Base-by-base conservation (phyloP, 1,139 yeast genomes). In the Debaryomycetaceae sp. region DNA sequence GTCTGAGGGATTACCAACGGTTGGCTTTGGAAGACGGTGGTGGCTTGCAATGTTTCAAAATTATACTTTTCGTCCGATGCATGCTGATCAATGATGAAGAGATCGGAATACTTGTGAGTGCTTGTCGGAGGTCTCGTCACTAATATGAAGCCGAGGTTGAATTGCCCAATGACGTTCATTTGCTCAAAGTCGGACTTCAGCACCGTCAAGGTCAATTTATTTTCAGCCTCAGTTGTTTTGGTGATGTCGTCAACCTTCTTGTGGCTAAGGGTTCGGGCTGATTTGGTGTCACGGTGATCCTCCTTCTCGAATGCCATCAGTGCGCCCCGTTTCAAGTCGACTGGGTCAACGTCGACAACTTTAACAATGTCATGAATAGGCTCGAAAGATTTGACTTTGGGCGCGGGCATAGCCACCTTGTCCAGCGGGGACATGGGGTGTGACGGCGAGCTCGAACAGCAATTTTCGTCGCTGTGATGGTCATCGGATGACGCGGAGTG, bases 11-110 rank as follows among this genome's bases (percentile, higher is more conserved):
- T 58, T 6, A 91, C 84, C 31, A 91, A 61, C 1, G 78, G 77
- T 53, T 91, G 98, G 26, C 71, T 66, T 30, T 75, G 70, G 42
- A 85, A 75, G 1, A 59, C 56, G 0, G 83, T 76, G 8, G 65
- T 67, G 17, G 56, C 50, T 38, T 74, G 77, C 13, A 86, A 58
- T 32, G 63, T 65, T 51, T 93, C 98, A 61, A 85, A 91, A 53
- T 91, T 91, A 57, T 49, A 85, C 47, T 88, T 91, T 49, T 91
- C 99, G 56, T 91, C 98, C 41, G 95, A 84, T 1, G 98, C 98
- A 59, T 91, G 99, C 55, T 91, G 99, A 52, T 91, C 99, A 29
- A 91, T 71, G 27, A 91, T 89, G 46, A 91, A 88, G 25, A 91
- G 51, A 2, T 48, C 43, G n/a, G 47, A 40, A 4, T 46, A 41